Percentiles rank a stretch among this genome's conserved stretches.
These are phyloP conservation scores for Coemansia sp. DNA, from an alignment of 192 early-diverging fungal species.

Conservation along the genomic window DNA sequence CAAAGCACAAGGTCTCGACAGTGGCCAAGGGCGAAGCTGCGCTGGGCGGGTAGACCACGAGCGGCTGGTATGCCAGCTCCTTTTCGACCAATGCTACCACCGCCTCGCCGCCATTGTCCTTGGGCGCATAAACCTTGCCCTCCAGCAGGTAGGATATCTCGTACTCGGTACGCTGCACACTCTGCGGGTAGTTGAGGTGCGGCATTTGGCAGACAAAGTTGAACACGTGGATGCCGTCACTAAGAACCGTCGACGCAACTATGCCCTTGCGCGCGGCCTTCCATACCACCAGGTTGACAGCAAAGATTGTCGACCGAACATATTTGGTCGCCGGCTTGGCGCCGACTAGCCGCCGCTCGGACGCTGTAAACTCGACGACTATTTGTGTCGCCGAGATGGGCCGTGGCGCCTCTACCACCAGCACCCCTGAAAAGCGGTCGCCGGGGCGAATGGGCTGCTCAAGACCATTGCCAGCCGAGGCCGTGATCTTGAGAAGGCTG, in stretches of 20 bases:
- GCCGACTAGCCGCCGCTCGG: slow-evolving; percentile 21
- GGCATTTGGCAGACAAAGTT: slow-evolving; percentile 48
- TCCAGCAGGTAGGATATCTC: slow-evolving; percentile 27
- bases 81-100: slow-evolving; percentile 18
- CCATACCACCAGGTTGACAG: slow-evolving; percentile 26
- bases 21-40: slow-evolving; percentile 6
- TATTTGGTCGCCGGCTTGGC: slow-evolving; percentile 3
- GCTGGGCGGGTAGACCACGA: slow-evolving; percentile 20
- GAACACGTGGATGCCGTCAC: slow-evolving; percentile 45
- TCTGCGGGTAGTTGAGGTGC: slow-evolving; percentile 48
- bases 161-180: slow-evolving; percentile 18
- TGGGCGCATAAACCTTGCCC: slow-evolving; percentile 21
- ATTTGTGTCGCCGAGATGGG: slow-evolving; percentile 41
- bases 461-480: slow-evolving; percentile 34
- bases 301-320: slow-evolving; percentile 16
- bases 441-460: slow-evolving; percentile 43
- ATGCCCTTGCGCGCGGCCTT: slow-evolving; percentile 35
- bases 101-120: slow-evolving; percentile 18
- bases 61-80: slow-evolving; percentile 35
- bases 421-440: slow-evolving; percentile 43
- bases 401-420: slow-evolving; percentile 33
- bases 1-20: slow-evolving; percentile 41
- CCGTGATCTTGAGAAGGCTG: slow-evolving; percentile 39
- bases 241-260: slow-evolving; percentile 39
- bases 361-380: slow-evolving; percentile 26